phyloP scores from a whole-genome alignment of 169 alveolate genomes.

The Eimeria tenella region DNA sequence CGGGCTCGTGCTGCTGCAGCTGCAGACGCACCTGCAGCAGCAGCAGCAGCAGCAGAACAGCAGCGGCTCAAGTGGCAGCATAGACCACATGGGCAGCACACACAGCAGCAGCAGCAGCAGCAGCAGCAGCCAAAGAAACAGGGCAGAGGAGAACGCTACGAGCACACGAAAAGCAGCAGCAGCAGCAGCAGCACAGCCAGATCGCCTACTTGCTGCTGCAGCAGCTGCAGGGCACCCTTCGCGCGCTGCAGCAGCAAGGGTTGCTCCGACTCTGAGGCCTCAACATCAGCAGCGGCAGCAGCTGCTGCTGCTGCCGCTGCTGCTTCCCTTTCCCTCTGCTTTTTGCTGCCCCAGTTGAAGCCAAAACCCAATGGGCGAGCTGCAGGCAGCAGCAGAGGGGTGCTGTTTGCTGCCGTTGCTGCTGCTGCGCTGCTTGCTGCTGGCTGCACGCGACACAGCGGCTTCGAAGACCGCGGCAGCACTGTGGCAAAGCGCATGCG shows the following conservation, averaged over 20 bases:
- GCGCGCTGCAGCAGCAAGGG: neutral
- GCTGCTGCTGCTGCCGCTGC: neutral
- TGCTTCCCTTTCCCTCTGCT: neutral
- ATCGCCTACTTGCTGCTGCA: neutral
- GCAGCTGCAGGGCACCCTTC: neutral
- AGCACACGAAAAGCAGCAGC: no score
- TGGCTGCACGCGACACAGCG: no score
- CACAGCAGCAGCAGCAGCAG: neutral
- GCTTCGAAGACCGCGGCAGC: neutral
- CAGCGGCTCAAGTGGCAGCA: neutral
- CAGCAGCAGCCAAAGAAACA: neutral
- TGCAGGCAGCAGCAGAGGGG: neutral
- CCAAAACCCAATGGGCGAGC: neutral
- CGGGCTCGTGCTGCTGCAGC: conserved; percentile 38
- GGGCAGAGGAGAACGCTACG: neutral
- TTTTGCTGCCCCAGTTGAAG: neutral
- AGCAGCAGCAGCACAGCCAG: neutral
- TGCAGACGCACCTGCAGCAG: conserved; percentile 14
- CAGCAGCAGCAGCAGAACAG: neutral
- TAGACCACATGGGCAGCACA: neutral
- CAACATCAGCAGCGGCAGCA: neutral
- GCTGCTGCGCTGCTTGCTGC: neutral
- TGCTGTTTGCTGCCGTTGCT: neutral
- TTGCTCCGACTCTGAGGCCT: neutral
- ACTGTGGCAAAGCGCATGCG: neutral